phyloP scores from a whole-genome alignment of 2,329 filamentous ascomycete genomes.

The Cercospora berteroae region DNA sequence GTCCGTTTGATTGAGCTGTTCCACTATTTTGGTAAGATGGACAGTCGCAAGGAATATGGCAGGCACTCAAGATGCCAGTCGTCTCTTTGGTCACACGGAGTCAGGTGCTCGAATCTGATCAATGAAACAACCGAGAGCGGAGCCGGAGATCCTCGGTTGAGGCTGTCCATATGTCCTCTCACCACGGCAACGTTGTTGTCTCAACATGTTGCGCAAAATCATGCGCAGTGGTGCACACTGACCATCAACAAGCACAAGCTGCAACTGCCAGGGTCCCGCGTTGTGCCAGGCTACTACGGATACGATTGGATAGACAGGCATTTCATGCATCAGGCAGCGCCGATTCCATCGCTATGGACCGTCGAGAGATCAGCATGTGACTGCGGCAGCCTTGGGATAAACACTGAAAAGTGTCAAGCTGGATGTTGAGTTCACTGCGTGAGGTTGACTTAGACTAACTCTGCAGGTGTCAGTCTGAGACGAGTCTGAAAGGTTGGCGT shows the following conservation, averaged over 20 bases:
- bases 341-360: not conserved
- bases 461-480: constrained; percentile 4
- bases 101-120: not conserved
- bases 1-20: no score
- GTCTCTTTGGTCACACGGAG: not conserved
- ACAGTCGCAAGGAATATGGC: no score
- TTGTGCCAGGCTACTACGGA: not conserved
- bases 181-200: not conserved
- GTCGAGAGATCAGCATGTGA: not conserved
- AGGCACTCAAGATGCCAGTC: not conserved
- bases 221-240: not conserved
- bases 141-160: constrained; percentile 9
- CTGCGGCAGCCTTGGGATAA: no score
- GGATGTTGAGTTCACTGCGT: not conserved
- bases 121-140: not conserved
- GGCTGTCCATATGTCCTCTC: not conserved
- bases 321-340: not conserved
- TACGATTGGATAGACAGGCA: not conserved
- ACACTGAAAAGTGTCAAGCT: no score
- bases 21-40: not conserved
- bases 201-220: not conserved
- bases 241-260: not conserved
- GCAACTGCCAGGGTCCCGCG: not conserved
- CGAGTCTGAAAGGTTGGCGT: not conserved
- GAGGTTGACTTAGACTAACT: not conserved